A percentile compares a stretch with the other conserved stretches of the same genome.
These are phyloP conservation scores for Passalora sequoiae DNA, from an alignment of 2,329 filamentous ascomycete species.

Conservation along the genomic window DNA sequence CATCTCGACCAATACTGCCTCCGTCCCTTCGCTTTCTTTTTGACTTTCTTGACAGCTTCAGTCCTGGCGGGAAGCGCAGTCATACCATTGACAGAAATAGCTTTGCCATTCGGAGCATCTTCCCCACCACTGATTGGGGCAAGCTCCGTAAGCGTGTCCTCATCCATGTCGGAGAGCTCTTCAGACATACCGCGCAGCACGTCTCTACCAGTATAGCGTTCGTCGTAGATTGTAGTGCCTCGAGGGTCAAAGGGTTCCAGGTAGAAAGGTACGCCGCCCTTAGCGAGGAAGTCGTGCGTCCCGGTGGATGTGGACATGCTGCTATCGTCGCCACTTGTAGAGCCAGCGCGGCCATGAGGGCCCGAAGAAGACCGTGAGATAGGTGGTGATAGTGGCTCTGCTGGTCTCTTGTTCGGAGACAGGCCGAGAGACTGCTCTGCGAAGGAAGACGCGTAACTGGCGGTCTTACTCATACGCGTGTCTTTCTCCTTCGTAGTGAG, in stretches of 20 bases:
- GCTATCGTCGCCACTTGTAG: conserved; percentile 15
- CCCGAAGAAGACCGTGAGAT: conserved; percentile 26
- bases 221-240: conserved; percentile 74
- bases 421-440: conserved; percentile 11
- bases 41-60: conserved; percentile 3
- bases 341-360: conserved; percentile 12
- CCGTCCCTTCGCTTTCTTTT: conserved; percentile 7
- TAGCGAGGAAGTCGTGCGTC: conserved; percentile 43
- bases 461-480: conserved; percentile 23
- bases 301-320: conserved; percentile 19
- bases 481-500: conserved; percentile 17
- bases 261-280: conserved; percentile 85
- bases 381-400: conserved; percentile 34
- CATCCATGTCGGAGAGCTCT: conserved; percentile 77
- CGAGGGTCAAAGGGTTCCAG: conserved; percentile 71
- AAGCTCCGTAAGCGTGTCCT: conserved; percentile 72
- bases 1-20: conserved; percentile 10
- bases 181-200: conserved; percentile 72
- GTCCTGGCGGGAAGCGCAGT: background rate
- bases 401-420: conserved; percentile 22
- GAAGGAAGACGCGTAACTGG: conserved; percentile 23
- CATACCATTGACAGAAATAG: conserved; percentile 3
- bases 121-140: conserved; percentile 20
- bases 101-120: conserved; percentile 13
- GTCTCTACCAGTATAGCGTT: conserved; percentile 68